Percentiles rank a stretch among this genome's conserved stretches.
phyloP scores from a whole-genome alignment of 768 basidiomycete genomes.

The Lactifluus rugatus region DNA sequence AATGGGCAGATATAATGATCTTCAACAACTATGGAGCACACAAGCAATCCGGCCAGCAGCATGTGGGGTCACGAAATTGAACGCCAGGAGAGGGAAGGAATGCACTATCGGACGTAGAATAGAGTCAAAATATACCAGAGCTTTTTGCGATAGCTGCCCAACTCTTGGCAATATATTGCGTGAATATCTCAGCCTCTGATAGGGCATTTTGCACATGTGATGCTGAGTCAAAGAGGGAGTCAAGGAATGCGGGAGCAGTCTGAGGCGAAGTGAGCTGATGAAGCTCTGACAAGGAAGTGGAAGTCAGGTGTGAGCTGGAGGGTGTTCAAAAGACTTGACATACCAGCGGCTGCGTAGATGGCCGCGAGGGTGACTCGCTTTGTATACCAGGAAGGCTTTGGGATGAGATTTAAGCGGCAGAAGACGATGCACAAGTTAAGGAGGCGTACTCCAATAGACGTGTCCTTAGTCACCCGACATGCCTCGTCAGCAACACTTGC shows the following conservation, averaged over 20 bases:
- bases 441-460: slow-evolving; percentile 44
- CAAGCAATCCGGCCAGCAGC: neutral
- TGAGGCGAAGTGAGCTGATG: slow-evolving; percentile 73
- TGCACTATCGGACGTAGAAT: neutral
- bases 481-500: slow-evolving; percentile 59
- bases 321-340: slow-evolving; percentile 1
- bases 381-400: slow-evolving; percentile 67
- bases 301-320: neutral
- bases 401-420: neutral
- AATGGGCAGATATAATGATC: neutral
- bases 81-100: neutral
- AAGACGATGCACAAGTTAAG: neutral
- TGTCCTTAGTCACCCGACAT: slow-evolving; percentile 47
- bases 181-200: slow-evolving; percentile 45
- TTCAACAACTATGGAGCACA: neutral
- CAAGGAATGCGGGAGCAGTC: slow-evolving; percentile 58
- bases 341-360: slow-evolving; percentile 65
- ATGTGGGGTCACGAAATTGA: neutral
- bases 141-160: slow-evolving; percentile 68
- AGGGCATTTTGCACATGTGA: slow-evolving; percentile 36
- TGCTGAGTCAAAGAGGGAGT: slow-evolving; percentile 47
- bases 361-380: slow-evolving; percentile 54
- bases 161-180: slow-evolving; percentile 53
- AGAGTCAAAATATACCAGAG: slow-evolving; percentile 39
- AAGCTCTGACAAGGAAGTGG: slow-evolving; percentile 36